Evolutionary conservation across 1,284 basidiomycete genomes (phyloP).

Genomic region (Trichosporon faecale): DNA sequence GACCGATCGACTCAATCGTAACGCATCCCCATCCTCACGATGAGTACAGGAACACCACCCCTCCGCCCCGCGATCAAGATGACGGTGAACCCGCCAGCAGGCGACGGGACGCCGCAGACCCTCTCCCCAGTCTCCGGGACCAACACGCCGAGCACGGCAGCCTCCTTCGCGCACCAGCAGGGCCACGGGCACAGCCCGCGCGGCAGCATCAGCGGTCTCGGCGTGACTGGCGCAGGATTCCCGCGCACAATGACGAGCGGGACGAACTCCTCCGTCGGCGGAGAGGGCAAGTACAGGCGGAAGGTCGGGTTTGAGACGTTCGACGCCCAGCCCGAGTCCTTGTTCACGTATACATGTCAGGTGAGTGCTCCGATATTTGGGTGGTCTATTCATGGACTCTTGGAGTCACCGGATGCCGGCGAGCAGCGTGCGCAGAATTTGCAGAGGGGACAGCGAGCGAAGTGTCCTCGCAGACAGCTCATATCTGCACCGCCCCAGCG

Average conservation of each 20-base stretch:
- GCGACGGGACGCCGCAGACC: neutral
- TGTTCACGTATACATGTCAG: constrained; percentile 55
- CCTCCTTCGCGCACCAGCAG: constrained; percentile 2
- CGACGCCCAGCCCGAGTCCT: constrained; percentile 57
- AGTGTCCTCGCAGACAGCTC: too few relatives aligned
- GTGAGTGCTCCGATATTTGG: constrained; percentile 28
- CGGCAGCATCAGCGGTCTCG: neutral
- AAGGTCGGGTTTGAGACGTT: constrained; percentile 86
- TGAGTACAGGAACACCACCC: neutral
- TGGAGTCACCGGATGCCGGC: neutral
- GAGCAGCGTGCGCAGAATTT: too few relatives aligned
- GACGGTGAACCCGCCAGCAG: neutral
- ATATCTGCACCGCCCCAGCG: neutral
- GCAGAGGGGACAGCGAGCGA: too few relatives aligned
- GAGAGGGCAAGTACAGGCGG: constrained; percentile 62
- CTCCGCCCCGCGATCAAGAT: constrained; percentile 21
- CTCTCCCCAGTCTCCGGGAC: neutral
- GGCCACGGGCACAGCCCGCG: neutral
- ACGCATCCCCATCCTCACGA: neutral
- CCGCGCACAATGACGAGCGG: constrained; percentile 21
- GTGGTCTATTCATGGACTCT: neutral
- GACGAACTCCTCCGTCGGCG: constrained; percentile 7
- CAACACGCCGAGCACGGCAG: neutral
- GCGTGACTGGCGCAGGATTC: constrained; percentile 14
- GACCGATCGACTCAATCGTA: neutral